Percentiles rank a stretch among this genome's conserved stretches.
phyloP scores from a whole-genome alignment of 306 rosid genomes.

The Acacia crassicarpa region DNA sequence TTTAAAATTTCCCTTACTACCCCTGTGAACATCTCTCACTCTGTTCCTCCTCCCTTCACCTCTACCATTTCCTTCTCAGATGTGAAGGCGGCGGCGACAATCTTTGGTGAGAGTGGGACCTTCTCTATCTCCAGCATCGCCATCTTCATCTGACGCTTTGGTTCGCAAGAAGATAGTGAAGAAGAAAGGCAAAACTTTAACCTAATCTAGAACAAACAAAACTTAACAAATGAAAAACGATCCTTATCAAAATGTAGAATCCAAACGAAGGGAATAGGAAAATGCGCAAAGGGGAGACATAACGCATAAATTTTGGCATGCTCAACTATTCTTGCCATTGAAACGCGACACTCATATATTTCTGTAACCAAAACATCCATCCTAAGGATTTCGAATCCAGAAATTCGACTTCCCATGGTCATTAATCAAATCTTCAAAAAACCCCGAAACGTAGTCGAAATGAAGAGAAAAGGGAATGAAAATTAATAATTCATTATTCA shows the following conservation, averaged over 20 bases:
- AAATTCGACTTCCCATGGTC: background rate
- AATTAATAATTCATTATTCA: no score
- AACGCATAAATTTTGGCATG: constrained; percentile 9
- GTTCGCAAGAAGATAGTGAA: background rate
- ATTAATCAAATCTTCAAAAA: constrained; percentile 1
- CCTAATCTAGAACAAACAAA: background rate
- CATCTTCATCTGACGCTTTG: no score
- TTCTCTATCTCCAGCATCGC: no score
- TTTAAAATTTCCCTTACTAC: no score
- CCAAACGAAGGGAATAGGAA: no score
- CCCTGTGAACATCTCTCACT: no score
- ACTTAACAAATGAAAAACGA: no score
- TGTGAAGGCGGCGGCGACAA: no score
- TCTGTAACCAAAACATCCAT: background rate
- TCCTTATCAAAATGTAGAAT: background rate
- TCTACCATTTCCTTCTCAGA: no score
- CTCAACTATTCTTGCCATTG: background rate
- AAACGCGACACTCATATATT: background rate
- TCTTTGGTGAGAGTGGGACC: no score
- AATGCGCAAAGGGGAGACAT: no score
- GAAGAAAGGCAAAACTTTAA: background rate
- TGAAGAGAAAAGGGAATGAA: background rate
- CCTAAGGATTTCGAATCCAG: background rate
- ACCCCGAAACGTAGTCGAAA: background rate
- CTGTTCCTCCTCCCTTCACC: no score